Conservation (phyloP, 106 monocot species). For the Dendrobium huoshanense region DNA sequence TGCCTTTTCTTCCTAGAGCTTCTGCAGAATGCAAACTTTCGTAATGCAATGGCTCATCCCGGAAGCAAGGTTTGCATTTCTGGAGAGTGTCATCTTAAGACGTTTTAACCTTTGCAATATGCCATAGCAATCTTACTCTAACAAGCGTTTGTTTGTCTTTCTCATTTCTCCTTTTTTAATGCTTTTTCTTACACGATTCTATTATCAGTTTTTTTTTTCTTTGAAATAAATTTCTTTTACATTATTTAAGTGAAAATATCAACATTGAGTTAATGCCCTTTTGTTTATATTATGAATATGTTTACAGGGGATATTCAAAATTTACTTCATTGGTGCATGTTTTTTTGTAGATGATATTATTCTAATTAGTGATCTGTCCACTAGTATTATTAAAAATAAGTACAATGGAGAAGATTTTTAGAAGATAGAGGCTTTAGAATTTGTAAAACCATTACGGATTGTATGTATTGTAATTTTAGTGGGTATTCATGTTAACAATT, state of each 20-base stretch:
- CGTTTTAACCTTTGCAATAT: background rate
- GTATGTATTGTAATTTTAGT: no score
- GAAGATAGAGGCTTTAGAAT: no score
- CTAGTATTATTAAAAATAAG: no score
- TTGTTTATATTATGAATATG: background rate
- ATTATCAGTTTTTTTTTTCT: background rate
- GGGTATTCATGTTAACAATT: no score
- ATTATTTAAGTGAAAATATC: background rate
- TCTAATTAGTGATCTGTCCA: no score
- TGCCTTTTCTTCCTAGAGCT: conserved; percentile 98
- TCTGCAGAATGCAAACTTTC: conserved; percentile 89
- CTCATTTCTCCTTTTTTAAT: background rate
- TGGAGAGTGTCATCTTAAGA: background rate
- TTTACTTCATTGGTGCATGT: background rate
- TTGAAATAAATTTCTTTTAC: background rate
- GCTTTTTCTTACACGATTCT: background rate
- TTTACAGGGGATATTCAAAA: background rate
- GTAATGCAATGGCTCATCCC: conserved; percentile 99
- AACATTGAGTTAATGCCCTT: background rate
- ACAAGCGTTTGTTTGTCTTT: background rate
- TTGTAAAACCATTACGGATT: no score
- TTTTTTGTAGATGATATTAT: no score
- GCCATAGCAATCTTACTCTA: background rate
- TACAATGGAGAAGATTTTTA: no score
- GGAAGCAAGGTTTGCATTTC: conserved; percentile 74